phyloP scores from a whole-genome alignment of 805 yeast species.

The Cyberlindnera maritima region DNA sequence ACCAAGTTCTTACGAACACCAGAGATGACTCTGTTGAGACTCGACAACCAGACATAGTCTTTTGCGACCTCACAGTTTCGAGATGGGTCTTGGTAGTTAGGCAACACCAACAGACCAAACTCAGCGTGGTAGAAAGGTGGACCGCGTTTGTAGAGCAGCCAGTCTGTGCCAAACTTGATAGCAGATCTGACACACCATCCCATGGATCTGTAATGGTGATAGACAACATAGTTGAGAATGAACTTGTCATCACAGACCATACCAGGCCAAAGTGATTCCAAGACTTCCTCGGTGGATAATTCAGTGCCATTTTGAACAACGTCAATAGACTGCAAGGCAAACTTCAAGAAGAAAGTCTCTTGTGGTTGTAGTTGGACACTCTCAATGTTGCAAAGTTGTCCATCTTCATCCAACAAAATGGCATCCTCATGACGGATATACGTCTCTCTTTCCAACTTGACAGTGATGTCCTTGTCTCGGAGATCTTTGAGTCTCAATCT shows the following conservation, averaged over 20 bases:
- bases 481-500: conserved; percentile 30
- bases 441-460: conserved; percentile 23
- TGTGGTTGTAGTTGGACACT: conserved; percentile 66
- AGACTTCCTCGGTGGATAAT: conserved; percentile 16
- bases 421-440: conserved; percentile 36
- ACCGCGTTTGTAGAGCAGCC: conserved; percentile 78
- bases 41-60: conserved; percentile 61
- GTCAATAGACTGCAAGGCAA: conserved; percentile 50
- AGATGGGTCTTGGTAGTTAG: conserved; percentile 33
- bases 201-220: conserved; percentile 80
- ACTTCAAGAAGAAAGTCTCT: conserved; percentile 69
- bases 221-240: conserved; percentile 56
- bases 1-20: conserved; percentile 82
- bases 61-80: conserved; percentile 27
- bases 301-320: conserved; percentile 27
- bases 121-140: conserved; percentile 97
- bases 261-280: conserved; percentile 9
- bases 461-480: conserved; percentile 30
- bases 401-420: conserved; percentile 30
- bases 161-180: conserved; percentile 88
- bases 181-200: conserved; percentile 97
- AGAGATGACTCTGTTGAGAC: conserved; percentile 76
- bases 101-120: conserved; percentile 59
- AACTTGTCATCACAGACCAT: conserved; percentile 28
- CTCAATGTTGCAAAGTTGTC: conserved; percentile 29